Evolutionary conservation across 2,329 filamentous ascomycete species (phyloP), one percentile per base, ranked within the genome.

Genomic region (Nemania sp.): DNA sequence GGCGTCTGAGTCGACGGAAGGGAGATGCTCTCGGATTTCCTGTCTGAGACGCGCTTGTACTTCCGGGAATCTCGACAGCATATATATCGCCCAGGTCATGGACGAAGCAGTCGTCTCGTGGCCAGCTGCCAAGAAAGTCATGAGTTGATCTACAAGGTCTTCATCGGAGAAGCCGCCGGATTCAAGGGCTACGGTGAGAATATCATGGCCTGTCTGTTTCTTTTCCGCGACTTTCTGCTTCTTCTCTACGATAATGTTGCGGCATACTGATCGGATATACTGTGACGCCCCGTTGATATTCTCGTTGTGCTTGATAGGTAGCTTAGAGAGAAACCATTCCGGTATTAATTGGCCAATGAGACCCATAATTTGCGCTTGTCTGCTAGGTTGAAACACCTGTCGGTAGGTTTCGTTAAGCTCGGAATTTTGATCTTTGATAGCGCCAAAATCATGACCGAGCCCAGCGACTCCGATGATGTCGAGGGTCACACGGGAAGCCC

Each of bases 381-480:
- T 79, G 27, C 82, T 82, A 0, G 87, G 87, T 66, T 79, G 81
- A 77, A 91, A 88, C 6, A 92, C 77, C 6, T 74, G 77, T 24
- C 80, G 79, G 77, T 92, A 93, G 0, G 85, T 87, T 61, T 79
- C 77, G 57, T 84, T 87, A 29, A 94, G 85, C 56, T 85, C 79
- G 68, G 87, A 90, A 57, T 86, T 76, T 1, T 89, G 86, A 72
- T 93, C 81, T 29, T 83, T 79, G 59, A 93, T 86, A 15, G 91
- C 87, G 51, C 86, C 84, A 74, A 94, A 93, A 73, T 94, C 90
- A 59, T 87, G 84, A 8, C 91, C 91, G 76, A 94, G 85, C 11
- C 91, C 92, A 1, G 92, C 90, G 5, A 89, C 75, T 26, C 91
- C 91, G 74, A 94, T 92, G 69, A 94, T 93, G 75, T 94, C 92